Percentiles rank a stretch among this genome's conserved stretches.
These are phyloP conservation scores for Allium cepa DNA, from an alignment of 106 monocot species.

Conservation along the genomic window DNA sequence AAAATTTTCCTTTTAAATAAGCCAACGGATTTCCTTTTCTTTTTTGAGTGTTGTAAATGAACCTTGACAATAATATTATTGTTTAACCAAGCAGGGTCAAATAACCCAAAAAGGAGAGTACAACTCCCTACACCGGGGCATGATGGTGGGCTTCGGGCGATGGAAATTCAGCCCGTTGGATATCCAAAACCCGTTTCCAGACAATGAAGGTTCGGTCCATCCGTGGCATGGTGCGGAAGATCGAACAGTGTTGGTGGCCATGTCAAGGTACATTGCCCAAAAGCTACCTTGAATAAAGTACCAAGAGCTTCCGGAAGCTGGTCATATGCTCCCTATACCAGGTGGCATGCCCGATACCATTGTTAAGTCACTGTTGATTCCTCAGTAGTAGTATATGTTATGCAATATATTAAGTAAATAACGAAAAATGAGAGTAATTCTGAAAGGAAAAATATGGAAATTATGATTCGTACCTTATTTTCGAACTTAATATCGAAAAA, in stretches of 20 bases:
- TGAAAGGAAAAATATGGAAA: too few relatives aligned
- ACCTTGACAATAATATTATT: too few relatives aligned
- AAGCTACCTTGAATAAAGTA: constrained; percentile 53
- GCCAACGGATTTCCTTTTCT: too few relatives aligned
- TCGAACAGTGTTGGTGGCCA: constrained; percentile 19
- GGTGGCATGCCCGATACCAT: constrained; percentile 52
- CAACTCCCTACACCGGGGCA: constrained; percentile 44
- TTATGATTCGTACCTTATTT: too few relatives aligned
- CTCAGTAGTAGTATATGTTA: too few relatives aligned
- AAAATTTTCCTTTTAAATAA: too few relatives aligned
- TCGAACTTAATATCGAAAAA: too few relatives aligned
- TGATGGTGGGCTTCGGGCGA: constrained; percentile 52
- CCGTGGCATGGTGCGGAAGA: constrained; percentile 61
- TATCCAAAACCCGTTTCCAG: constrained; percentile 37
- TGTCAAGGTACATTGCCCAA: constrained; percentile 32
- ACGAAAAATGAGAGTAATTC: too few relatives aligned
- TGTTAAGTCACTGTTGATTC: too few relatives aligned
- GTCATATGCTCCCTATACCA: constrained; percentile 40
- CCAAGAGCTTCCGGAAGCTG: constrained; percentile 48
- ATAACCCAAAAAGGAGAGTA: constrained; percentile 43
- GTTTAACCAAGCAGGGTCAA: constrained; percentile 10
- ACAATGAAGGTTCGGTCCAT: constrained; percentile 37
- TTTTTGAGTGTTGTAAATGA: too few relatives aligned
- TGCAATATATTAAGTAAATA: too few relatives aligned
- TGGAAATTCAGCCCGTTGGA: constrained; percentile 58